Evolutionary conservation across 257 asterid species (phyloP), one percentile per base, ranked within the genome.

Genomic region (Nicotiana paniculata): DNA sequence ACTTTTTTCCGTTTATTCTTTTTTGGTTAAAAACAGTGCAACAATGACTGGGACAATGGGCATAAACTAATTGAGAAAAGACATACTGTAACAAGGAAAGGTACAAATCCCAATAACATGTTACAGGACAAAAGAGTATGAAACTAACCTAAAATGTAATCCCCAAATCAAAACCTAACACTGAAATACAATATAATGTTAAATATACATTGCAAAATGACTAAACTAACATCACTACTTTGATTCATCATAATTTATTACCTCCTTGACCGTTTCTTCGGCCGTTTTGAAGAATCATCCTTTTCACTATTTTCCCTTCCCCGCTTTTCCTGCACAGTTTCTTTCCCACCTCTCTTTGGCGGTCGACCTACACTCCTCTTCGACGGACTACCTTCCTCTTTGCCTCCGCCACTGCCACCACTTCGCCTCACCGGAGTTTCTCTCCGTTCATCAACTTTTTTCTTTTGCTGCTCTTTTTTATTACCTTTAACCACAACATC

Each of bases 211-310:
- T 13, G 43, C 26, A 74, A 74, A 48, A 74, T 48, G 61, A 74
- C 61, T 26, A 74, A 74, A 48, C 26, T 72, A 70, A 70, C 78
- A 70, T 70, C 78, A 70, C 6, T 43, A 43, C 1, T 72, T 66
- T 72, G 78, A 26, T 74, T 48, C 79, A 74, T 74, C 39, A 74
- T 48, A 74, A 48, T 1, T 13, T 69, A 7, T 79, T 85, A 86
- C 83, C 83, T 88, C 87, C 88, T 83, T 7, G 84, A 39, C 32
- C 89, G 81, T 86, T 88, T 88, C 80, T 79, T 85, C 13, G 87
- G 84, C 80, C 87, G 83, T 83, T 83, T 85, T 0, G 88, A 84
- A 21, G 86, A 65, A 57, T 82, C 88, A 11, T 86, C 88, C 35
- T 81, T 85, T 72, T 84, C 88, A 39, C 39, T 82, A 66, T 64